Base-by-base conservation (phyloP, 2,329 filamentous ascomycete species). In the Thielaviopsis punctulata region DNA sequence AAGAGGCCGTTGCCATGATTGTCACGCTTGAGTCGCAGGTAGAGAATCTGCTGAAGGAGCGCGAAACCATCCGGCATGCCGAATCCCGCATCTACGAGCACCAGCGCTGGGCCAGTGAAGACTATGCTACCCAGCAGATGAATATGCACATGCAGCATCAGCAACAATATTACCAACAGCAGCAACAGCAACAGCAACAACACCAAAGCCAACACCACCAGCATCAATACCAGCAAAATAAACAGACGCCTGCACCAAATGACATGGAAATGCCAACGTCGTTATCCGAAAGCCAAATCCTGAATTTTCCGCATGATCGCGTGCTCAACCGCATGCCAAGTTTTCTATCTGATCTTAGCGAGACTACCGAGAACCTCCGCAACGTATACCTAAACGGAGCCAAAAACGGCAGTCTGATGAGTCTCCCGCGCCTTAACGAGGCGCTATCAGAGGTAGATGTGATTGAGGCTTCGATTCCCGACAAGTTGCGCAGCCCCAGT, bases 1-100 rank as follows among this genome's bases (percentile, higher is more conserved):
- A 80, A 56, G 81, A 86, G 59, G 82, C 82, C 3, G 79, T 85
- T 5, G 70, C 73, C 24, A 78, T 85, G 68, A 86, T 86, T 57
- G 74, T 82, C 49, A 68, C 69, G 22, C 66, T 85, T 15, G 82
- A 86, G 61, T 73, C 76, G 5, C 72, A 72, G 56, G 63, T 81
- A 1, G 73, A 78, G 25, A 68, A 72, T 52, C 63, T 80, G 25
- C 60, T 73, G 12, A 65, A 66, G 47, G 77, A 81, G 58, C 68
- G 73, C 25, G 68, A 72, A 54, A 73, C 75, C 63, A 70, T 75
- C 8, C 69, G 69, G 30, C 69, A 68, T 27, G 65, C 78, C 12
- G 73, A 77, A 48, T 64, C 49, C 9, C 46, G 53, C 8, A 46
- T 55, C 13, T 52, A 55, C 27, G 53, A 55, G 21, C 50, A 55